phyloP scores from a whole-genome alignment of 2,329 filamentous ascomycete species.

The Fusarium avenaceum region DNA sequence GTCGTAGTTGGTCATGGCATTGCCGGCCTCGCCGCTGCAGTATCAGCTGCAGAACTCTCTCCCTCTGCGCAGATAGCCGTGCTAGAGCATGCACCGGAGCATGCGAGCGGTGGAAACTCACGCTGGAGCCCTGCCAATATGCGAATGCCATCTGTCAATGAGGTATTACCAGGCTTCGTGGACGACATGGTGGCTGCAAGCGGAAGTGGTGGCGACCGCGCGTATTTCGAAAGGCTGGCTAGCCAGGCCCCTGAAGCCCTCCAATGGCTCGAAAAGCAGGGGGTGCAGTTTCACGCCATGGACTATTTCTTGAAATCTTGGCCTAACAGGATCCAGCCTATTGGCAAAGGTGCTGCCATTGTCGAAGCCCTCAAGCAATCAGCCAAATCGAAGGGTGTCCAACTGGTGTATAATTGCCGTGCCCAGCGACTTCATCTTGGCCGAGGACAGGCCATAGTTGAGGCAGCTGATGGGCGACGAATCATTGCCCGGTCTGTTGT shows the following conservation, averaged over 20 bases:
- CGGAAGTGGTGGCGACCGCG: slow-evolving; percentile 14
- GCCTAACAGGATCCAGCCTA: slow-evolving; percentile 19
- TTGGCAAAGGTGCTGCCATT: slow-evolving; percentile 20
- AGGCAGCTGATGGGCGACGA: slow-evolving; percentile 17
- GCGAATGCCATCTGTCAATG: slow-evolving; percentile 29
- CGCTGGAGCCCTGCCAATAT: slow-evolving; percentile 30
- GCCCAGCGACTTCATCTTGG: slow-evolving; percentile 18
- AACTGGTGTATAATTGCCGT: slow-evolving; percentile 18
- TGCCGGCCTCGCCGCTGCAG: slow-evolving; percentile 25
- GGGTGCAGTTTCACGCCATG: slow-evolving; percentile 16
- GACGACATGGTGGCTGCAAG: slow-evolving; percentile 14
- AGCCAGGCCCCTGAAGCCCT: slow-evolving; percentile 20
- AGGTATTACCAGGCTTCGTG: slow-evolving; percentile 21
- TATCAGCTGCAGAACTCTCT: slow-evolving; percentile 25
- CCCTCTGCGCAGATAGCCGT: slow-evolving; percentile 28
- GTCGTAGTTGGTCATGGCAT: slow-evolving; percentile 28
- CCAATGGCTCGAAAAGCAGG: slow-evolving; percentile 19
- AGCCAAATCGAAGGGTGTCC: slow-evolving; percentile 20
- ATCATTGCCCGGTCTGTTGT: slow-evolving; percentile 16
- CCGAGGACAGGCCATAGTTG: slow-evolving; percentile 8
- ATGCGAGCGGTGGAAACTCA: slow-evolving; percentile 27
- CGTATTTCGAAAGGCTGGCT: slow-evolving; percentile 21
- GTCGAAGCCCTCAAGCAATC: slow-evolving; percentile 16
- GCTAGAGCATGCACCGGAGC: slow-evolving; percentile 30
- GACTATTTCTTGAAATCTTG: slow-evolving; percentile 23